A percentile compares a stretch with the other conserved stretches of the same genome.
These are phyloP conservation scores for Phytophthora brassicae DNA, from an alignment of 352 stramenopile genomes.

Conservation along the genomic window DNA sequence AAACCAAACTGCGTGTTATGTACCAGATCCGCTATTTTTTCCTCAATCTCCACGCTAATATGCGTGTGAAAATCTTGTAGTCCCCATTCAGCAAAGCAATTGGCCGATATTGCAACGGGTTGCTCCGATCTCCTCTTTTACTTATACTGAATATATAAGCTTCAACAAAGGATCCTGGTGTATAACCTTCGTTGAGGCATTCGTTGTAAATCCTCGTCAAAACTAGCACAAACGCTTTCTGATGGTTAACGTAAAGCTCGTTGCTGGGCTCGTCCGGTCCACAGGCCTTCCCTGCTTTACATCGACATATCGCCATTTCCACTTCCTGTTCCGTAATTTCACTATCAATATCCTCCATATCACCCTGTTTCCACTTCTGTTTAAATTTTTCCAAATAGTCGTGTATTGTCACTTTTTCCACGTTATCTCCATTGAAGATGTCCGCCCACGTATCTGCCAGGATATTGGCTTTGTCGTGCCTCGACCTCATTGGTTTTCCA, in stretches of 20 bases:
- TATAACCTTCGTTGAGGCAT: background rate
- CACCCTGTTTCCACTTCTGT: background rate
- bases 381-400: no score
- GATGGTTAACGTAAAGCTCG: background rate
- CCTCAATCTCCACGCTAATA: background rate
- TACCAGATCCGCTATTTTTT: background rate
- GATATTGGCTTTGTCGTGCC: slow-evolving; percentile 3
- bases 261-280: background rate
- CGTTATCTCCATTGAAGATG: background rate
- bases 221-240: background rate
- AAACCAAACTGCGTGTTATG: slow-evolving; percentile 2
- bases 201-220: background rate
- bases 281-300: background rate
- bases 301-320: background rate
- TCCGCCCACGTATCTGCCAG: background rate
- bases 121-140: slow-evolving; percentile 1
- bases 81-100: slow-evolving; percentile 5
- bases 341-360: background rate
- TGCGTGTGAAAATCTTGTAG: slow-evolving; percentile 9
- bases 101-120: slow-evolving; percentile 2
- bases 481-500: background rate
- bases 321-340: background rate
- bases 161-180: background rate
- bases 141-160: slow-evolving; percentile 5
- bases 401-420: no score